A percentile compares a stretch with the other conserved stretches of the same genome.
Evolutionary conservation across 2,329 filamentous ascomycete species (phyloP).

Genomic region (Claviceps cyperi): DNA sequence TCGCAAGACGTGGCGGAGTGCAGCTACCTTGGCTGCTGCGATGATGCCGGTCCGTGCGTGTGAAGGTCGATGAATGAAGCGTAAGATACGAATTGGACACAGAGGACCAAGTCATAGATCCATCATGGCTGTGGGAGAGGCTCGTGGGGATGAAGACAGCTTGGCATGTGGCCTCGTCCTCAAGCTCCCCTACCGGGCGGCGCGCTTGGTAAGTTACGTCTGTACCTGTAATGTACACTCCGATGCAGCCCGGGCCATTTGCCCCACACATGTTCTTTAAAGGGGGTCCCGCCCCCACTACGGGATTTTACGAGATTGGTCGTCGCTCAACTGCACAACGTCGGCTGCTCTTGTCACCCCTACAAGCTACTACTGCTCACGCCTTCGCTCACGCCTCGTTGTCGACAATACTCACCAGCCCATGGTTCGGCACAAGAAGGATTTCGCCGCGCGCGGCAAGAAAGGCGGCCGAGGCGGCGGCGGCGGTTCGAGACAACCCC

Average conservation of each 20-base stretch:
- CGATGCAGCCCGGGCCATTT: not conserved
- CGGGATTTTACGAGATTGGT: not conserved
- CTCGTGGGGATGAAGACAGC: not conserved
- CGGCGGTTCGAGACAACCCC: conserved; percentile 31
- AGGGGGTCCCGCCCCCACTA: not conserved
- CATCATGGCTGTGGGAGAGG: conserved; percentile 4
- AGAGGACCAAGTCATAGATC: not conserved
- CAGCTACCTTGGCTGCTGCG: not conserved
- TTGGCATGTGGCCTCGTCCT: not conserved
- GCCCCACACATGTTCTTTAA: not conserved
- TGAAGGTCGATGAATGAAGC: not conserved
- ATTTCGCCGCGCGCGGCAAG: conserved; percentile 58
- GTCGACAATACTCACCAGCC: conserved; percentile 45
- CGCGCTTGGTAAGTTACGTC: too few species aligned
- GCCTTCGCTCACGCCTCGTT: not conserved
- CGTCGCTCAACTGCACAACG: not conserved
- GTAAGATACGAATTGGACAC: not conserved
- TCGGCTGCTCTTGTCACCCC: not conserved
- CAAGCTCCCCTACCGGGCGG: too few species aligned
- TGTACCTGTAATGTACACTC: not conserved
- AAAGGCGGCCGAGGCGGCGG: conserved; percentile 37
- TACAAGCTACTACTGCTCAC: not conserved
- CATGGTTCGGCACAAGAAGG: conserved; percentile 97
- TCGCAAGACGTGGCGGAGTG: not conserved
- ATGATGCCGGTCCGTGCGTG: not conserved